Evolutionary conservation across 1,139 yeast species (phyloP).

Genomic region (Hyphopichia pseudoburtonii): DNA sequence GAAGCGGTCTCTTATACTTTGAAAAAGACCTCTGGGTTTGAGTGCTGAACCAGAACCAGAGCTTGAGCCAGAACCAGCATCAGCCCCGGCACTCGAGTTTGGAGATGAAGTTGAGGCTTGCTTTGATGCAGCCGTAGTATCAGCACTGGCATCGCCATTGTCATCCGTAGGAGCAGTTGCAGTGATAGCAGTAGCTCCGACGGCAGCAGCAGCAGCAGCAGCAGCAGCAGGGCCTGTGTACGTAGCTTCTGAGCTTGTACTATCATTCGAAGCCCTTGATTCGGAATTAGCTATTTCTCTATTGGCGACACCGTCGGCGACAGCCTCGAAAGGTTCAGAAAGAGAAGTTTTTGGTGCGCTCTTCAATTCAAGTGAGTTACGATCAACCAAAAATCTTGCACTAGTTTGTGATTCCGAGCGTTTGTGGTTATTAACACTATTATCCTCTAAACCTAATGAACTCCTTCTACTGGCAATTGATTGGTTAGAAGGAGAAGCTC

Average conservation of each 20-base stretch:
- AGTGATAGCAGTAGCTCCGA: background rate
- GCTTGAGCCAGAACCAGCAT: background rate
- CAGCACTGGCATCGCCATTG: too few relatives aligned
- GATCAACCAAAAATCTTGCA: slow-evolving; percentile 16
- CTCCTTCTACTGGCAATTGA: slow-evolving; percentile 5
- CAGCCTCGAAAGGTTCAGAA: slow-evolving; percentile 18
- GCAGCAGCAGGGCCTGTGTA: slow-evolving; percentile 11
- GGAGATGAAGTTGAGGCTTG: too few relatives aligned
- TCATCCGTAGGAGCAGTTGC: slow-evolving; percentile 5
- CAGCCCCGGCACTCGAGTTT: too few relatives aligned
- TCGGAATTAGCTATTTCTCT: too few relatives aligned
- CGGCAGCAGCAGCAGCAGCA: slow-evolving; percentile 10
- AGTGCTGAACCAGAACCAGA: slow-evolving; percentile 3
- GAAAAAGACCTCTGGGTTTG: slow-evolving; percentile 35
- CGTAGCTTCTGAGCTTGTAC: too few relatives aligned
- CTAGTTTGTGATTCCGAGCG: too few relatives aligned
- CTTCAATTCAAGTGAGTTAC: slow-evolving; percentile 18
- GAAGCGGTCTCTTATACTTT: slow-evolving; percentile 33
- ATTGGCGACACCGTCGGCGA: background rate
- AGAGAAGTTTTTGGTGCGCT: slow-evolving; percentile 7
- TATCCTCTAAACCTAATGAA: slow-evolving; percentile 2
- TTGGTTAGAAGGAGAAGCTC: slow-evolving; percentile 1
- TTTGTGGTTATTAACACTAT: background rate
- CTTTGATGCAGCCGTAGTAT: too few relatives aligned
- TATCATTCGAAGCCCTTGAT: too few relatives aligned